Evolutionary conservation across 352 stramenopile genomes (phyloP).

Genomic region (Globisporangium cederbergense): DNA sequence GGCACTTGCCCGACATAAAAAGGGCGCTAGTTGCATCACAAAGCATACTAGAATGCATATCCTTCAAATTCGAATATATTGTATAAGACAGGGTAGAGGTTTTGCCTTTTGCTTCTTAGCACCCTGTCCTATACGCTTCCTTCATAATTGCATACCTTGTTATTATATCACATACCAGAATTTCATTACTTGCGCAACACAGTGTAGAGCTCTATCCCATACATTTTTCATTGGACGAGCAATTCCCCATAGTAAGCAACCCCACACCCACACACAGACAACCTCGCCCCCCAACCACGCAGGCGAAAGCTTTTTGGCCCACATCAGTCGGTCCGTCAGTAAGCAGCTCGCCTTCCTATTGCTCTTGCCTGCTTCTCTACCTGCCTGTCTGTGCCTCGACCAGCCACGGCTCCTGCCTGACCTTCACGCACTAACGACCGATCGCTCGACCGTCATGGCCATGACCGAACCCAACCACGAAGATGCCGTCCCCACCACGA

Average conservation of each 20-base stretch:
- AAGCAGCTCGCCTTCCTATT: not conserved
- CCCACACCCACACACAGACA: not conserved
- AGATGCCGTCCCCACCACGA: not conserved
- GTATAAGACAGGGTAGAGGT: no score
- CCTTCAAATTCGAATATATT: not conserved
- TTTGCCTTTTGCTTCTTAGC: no score
- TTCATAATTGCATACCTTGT: not conserved
- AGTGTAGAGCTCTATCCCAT: conserved; percentile 2
- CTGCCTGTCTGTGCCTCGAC: not conserved
- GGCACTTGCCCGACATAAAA: no score
- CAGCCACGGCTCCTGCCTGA: not conserved
- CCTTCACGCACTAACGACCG: not conserved
- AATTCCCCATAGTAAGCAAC: not conserved
- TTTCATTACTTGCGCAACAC: not conserved
- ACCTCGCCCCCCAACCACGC: not conserved
- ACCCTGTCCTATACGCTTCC: no score
- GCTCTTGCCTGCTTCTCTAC: not conserved
- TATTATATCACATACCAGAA: not conserved
- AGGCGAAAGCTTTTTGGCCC: not conserved
- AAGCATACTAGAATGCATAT: not conserved
- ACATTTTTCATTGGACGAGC: not conserved
- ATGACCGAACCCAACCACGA: conserved; percentile 14
- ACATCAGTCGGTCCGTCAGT: not conserved
- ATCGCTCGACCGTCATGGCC: conserved; percentile 6
- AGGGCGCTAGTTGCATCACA: not conserved